Percentiles rank a stretch among this genome's conserved stretches.
Evolutionary conservation across 345 rosid species (phyloP).

Genomic region (Aquilaria malaccensis): DNA sequence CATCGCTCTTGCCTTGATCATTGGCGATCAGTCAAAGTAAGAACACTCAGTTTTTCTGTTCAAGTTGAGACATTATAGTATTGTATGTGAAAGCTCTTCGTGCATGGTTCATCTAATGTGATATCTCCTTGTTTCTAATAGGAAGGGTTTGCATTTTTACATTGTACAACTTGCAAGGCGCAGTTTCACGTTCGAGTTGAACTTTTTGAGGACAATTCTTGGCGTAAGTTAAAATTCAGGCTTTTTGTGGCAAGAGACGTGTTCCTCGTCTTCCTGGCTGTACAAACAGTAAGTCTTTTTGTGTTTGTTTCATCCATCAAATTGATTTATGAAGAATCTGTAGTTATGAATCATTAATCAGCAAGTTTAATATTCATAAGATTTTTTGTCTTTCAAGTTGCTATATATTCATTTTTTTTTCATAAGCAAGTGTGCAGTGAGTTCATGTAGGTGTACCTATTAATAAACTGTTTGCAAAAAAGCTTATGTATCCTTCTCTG

Average conservation of each 20-base stretch:
- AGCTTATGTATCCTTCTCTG: too few relatives aligned
- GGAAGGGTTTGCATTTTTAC: slow-evolving; percentile 98
- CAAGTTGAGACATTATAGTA: background rate
- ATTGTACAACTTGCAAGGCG: slow-evolving; percentile 78
- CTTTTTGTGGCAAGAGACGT: slow-evolving; percentile 96
- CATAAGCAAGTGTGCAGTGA: too few relatives aligned
- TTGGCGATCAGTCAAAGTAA: slow-evolving; percentile 72
- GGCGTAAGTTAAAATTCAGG: slow-evolving; percentile 89
- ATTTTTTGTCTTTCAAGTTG: background rate
- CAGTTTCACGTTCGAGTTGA: slow-evolving; percentile 66
- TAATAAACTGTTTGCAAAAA: too few relatives aligned
- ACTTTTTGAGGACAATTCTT: slow-evolving; percentile 72
- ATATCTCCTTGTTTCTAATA: slow-evolving; percentile 9
- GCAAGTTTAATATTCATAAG: background rate
- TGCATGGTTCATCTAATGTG: background rate
- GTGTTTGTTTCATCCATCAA: background rate
- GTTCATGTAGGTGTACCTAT: too few relatives aligned
- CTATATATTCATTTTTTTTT: background rate
- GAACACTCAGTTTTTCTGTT: background rate
- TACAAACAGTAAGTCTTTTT: slow-evolving; percentile 59
- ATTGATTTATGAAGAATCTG: background rate
- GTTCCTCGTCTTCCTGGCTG: slow-evolving; percentile 78
- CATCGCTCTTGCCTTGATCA: slow-evolving; percentile 72
- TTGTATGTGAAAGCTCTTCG: background rate
- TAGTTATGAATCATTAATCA: background rate